Evolutionary conservation across 176 grass and related monocot species (phyloP).

Genomic region (Phoenix dactylifera): DNA sequence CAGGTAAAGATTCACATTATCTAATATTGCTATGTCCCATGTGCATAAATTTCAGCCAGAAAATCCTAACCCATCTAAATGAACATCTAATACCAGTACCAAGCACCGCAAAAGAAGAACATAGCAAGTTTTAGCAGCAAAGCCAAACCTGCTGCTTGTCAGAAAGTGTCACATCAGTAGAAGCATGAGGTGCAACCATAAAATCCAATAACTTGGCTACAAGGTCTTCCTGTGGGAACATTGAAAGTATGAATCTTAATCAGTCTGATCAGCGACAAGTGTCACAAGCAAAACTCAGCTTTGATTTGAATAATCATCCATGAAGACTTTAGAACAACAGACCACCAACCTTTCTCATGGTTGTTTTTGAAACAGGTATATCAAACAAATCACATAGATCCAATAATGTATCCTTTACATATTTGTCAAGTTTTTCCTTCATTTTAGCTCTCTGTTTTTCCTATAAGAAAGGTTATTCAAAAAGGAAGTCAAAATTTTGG

Average conservation of each 20-base stretch:
- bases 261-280: too few species aligned
- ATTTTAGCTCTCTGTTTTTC: slow-evolving; percentile 93
- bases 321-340: not conserved
- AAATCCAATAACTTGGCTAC: slow-evolving; percentile 84
- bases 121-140: not conserved
- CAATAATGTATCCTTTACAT: slow-evolving; percentile 59
- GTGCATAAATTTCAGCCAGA: too few species aligned
- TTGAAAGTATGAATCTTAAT: too few species aligned
- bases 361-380: slow-evolving; percentile 71
- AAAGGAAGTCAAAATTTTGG: too few species aligned
- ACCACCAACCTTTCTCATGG: slow-evolving; percentile 57
- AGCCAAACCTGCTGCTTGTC: slow-evolving; percentile 39
- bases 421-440: slow-evolving; percentile 98
- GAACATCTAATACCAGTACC: too few species aligned
- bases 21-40: too few species aligned
- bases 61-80: too few species aligned
- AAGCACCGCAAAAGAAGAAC: not conserved
- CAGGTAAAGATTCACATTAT: too few species aligned
- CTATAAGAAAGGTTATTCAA: slow-evolving; percentile 32
- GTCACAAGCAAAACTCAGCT: slow-evolving; percentile 3
- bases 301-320: too few species aligned
- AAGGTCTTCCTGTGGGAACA: slow-evolving; percentile 64
- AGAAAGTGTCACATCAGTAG: slow-evolving; percentile 37
- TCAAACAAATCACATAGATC: slow-evolving; percentile 82
- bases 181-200: slow-evolving; percentile 64